These are phyloP conservation scores for Arthroderma sp. DNA, from an alignment of 2,329 filamentous ascomycete species.

Conservation along the genomic window DNA sequence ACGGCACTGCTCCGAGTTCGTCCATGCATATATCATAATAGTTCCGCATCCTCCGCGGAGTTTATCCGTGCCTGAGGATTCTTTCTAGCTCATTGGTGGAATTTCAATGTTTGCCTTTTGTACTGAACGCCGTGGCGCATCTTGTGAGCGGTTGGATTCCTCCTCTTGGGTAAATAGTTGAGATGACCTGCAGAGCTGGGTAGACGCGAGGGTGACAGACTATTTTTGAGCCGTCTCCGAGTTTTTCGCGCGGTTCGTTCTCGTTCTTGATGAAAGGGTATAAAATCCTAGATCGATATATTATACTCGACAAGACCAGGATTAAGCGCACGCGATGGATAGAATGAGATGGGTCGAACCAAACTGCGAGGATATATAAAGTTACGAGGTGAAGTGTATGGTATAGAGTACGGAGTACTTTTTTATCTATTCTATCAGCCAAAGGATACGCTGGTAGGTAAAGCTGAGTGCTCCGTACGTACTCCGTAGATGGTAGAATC, in stretches of 20 bases:
- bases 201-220: background rate
- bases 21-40: background rate
- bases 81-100: background rate
- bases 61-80: background rate
- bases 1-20: background rate
- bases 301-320: background rate
- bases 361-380: too few relatives aligned
- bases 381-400: too few relatives aligned
- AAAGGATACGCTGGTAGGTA: too few relatives aligned
- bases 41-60: background rate
- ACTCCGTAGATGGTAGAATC: too few relatives aligned
- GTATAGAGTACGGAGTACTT: too few relatives aligned
- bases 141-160: background rate
- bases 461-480: too few relatives aligned
- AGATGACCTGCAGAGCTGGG: background rate
- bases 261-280: background rate
- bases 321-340: background rate
- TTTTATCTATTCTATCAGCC: too few relatives aligned
- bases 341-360: too few relatives aligned
- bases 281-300: background rate
- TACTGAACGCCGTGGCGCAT: background rate
- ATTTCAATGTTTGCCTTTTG: background rate
- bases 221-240: background rate
- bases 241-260: background rate
- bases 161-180: background rate